phyloP scores from a whole-genome alignment of 257 asterid genomes.

The Scutellaria minor region DNA sequence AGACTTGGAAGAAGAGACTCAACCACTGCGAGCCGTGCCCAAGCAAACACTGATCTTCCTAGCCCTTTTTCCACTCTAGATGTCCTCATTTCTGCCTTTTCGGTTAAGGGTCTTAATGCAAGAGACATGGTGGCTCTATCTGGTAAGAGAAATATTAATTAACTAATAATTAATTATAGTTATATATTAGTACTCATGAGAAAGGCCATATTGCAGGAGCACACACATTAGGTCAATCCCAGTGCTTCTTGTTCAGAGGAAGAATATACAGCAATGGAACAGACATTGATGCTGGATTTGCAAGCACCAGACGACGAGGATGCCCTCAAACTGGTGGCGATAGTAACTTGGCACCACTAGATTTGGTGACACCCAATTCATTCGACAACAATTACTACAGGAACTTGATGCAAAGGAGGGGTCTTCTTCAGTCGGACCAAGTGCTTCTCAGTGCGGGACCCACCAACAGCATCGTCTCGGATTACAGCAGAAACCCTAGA shows the following conservation, averaged over 20 bases:
- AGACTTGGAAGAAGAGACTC: constrained; percentile 59
- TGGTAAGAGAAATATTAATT: constrained; percentile 27
- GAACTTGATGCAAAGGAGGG: constrained; percentile 42
- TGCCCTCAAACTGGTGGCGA: constrained; percentile 51
- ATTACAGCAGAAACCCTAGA: constrained; percentile 24
- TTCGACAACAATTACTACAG: constrained; percentile 55
- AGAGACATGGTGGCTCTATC: constrained; percentile 62
- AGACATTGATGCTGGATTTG: constrained; percentile 47
- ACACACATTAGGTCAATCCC: constrained; percentile 50
- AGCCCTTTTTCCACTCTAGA: constrained; percentile 28
- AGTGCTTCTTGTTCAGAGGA: constrained; percentile 43
- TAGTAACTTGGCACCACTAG: constrained; percentile 48
- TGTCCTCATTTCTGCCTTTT: constrained; percentile 38
- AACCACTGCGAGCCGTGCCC: constrained; percentile 42
- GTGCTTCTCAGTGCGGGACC: constrained; percentile 36
- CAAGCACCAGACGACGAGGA: constrained; percentile 35
- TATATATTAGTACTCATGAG: too few relatives aligned
- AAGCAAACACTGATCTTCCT: constrained; percentile 50
- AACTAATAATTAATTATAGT: too few relatives aligned
- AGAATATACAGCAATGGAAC: constrained; percentile 52
- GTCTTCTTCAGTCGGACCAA: constrained; percentile 54
- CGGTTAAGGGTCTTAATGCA: constrained; percentile 36
- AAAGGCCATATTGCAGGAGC: constrained; percentile 30
- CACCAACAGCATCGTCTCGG: constrained; percentile 30
- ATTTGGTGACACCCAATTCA: constrained; percentile 51